Base-by-base conservation (phyloP, 768 basidiomycete species). In the Aureoboletus auriporus region DNA sequence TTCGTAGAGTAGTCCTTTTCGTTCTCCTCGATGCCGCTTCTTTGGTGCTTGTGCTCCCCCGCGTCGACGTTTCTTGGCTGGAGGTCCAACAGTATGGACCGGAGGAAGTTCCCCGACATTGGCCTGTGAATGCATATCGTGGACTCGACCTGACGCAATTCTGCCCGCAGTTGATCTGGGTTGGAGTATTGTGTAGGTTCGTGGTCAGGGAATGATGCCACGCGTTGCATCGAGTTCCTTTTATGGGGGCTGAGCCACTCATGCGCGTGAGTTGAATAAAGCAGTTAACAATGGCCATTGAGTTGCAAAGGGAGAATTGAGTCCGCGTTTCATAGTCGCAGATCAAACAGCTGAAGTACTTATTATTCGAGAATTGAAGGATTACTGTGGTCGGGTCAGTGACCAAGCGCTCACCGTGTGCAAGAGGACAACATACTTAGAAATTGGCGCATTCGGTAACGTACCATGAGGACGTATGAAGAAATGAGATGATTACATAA, bases 151-250 rank as follows among this genome's bases (percentile, higher is more conserved):
- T 16, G 23, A n/a, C 16, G 17, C 11, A 14, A 38, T 16, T 5
- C 38, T 12, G 11, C 27, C 11, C 31, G 23, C 11, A 34, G 38
- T 6, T 36, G 42, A 52, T 42, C 26, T 40, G 16, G 26, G 31
- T 36, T 37, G 55, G 7, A 27, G 40, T 55, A 49, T 49, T 16
- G 44, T 46, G 33, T 34, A 43, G 28, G 50, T 43, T 53, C n/a
- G 23, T 43, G 67, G 50, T 65, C 65, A 65, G 45, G 14, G 74
- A 23, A 23, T 23, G 74, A 46, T 66, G 63, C 14, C 55, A 52
- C 44, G 54, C 54, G 20, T 23, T 23, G 39, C 39, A 38, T 29
- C 30, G 10, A 42, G 47, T 56, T 30, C 47, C 37, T 48, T 44
- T 46, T 52, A 46, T 46, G 11, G 35, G 58, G 56, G 56, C 56